Evolutionary conservation across 225 moss, liverwort and hornwort genomes (phyloP), one percentile per base, ranked within the genome.

Genomic region (Antitrichia curtipendula): DNA sequence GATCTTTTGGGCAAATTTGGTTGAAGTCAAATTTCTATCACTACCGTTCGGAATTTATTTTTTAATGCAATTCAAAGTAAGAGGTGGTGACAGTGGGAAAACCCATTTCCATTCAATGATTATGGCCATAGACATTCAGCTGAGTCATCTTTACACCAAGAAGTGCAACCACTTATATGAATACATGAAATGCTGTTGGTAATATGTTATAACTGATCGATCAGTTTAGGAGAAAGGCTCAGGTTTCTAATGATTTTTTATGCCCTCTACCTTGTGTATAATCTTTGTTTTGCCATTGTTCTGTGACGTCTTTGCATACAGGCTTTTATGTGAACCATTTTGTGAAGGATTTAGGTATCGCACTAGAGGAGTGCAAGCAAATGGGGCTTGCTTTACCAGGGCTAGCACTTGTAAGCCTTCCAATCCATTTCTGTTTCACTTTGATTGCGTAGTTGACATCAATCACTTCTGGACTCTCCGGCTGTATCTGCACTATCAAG

Each of bases 301-400:
- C 25, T 76, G 49, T 84, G 89, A 60, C 60, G 36, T 78, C 78
- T 74, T 56, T 87, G 70, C 68, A 90, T 92, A 69, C 95, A 98
- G 98, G 98, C 21, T 98, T 97, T 85, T 95, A 95, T 69, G 93
- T 95, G 82, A 94, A 97, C 90, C 97, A 98, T 87, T 98, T 98
- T 80, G 96, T 98, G 61, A 98, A 98, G 89, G 98, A 98, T 93
- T 89, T 98, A 24, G 97, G 98, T 50, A 98, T 98, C 75, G 95
- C 98, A 43, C 86, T 98, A 45, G 93, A 96, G 72, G 98, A 98
- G 87, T 98, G 98, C 90, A 91, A 93, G 82, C 92, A 94, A 76
- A 97, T 98, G 98, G 95, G 93, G 38, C 92, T 98, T 84, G 92
- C 94, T 40, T 87, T 98, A 84, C 98, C 98, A 84, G 98, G 98